Percentiles rank a stretch among this genome's conserved stretches.
Conservation (phyloP, 2,329 filamentous ascomycete genomes). For the Mycogone perniciosa region DNA sequence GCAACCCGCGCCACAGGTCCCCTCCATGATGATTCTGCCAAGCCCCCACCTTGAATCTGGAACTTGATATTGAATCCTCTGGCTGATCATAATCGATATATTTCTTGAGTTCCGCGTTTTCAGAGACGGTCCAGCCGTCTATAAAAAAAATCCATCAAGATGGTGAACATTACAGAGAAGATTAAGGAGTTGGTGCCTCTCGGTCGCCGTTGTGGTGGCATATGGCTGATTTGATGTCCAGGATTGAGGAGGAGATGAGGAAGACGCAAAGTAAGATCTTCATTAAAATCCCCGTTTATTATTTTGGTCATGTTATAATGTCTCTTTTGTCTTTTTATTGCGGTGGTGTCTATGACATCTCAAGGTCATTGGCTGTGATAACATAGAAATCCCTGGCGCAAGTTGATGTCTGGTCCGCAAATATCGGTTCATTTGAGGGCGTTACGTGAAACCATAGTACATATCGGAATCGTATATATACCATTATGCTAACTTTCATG, state of each 20-base stretch:
- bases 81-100: not conserved
- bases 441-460: too few species aligned
- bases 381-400: too few species aligned
- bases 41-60: slow-evolving; percentile 22
- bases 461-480: not conserved
- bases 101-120: not conserved
- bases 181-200: slow-evolving; percentile 80
- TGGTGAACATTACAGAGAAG: slow-evolving; percentile 99
- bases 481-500: slow-evolving; percentile 24
- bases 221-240: slow-evolving; percentile 34
- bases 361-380: not conserved
- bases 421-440: too few species aligned
- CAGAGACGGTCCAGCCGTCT: slow-evolving; percentile 25
- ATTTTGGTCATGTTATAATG: not conserved
- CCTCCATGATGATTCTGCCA: slow-evolving; percentile 18
- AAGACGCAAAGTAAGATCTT: slow-evolving; percentile 82
- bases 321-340: not conserved
- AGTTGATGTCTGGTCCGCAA: too few species aligned
- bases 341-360: not conserved
- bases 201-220: not conserved
- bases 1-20: slow-evolving; percentile 16
- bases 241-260: slow-evolving; percentile 99
- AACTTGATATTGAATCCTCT: slow-evolving; percentile 16
- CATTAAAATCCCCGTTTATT: not conserved
- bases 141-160: slow-evolving; percentile 42